Conservation (phyloP, 805 yeast species). For the Candida krabiensis region DNA sequence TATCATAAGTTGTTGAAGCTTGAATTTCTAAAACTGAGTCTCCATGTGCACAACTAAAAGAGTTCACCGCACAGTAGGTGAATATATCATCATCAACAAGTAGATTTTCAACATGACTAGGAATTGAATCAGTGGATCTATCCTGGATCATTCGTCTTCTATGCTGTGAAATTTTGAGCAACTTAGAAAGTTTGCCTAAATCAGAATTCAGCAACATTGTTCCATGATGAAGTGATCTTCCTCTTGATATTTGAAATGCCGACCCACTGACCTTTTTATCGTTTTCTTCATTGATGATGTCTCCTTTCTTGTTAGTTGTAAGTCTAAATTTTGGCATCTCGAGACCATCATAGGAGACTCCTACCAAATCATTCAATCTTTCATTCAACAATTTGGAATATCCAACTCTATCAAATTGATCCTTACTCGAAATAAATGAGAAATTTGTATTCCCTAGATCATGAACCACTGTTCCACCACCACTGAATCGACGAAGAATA, state of each 20-base stretch:
- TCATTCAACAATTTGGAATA: conserved; percentile 39
- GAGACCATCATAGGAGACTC: background rate
- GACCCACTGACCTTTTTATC: conserved; percentile 81
- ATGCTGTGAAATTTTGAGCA: conserved; percentile 41
- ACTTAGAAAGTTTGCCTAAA: conserved; percentile 55
- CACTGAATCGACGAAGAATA: conserved; percentile 74
- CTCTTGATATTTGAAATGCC: conserved; percentile 82
- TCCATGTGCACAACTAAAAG: conserved; percentile 35
- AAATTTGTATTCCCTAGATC: conserved; percentile 88
- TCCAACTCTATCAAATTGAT: conserved; percentile 57
- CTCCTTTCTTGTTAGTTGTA: conserved; percentile 73
- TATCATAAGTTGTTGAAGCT: conserved; percentile 9
- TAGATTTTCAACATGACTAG: conserved; percentile 75
- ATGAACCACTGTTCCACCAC: conserved; percentile 98
- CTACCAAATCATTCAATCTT: conserved; percentile 20
- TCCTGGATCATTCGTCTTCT: conserved; percentile 25
- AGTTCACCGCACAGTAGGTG: conserved; percentile 39
- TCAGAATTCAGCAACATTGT: conserved; percentile 82
- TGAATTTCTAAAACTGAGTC: conserved; percentile 9
- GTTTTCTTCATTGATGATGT: conserved; percentile 53
- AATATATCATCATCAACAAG: conserved; percentile 47
- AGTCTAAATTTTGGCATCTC: conserved; percentile 31
- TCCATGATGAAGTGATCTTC: conserved; percentile 91
- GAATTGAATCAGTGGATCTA: conserved; percentile 66
- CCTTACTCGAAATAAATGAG: conserved; percentile 67